Percentiles rank a stretch among this genome's conserved stretches.
Conservation (phyloP, 2,329 filamentous ascomycete species). For the Alternaria novae-zelandiae region DNA sequence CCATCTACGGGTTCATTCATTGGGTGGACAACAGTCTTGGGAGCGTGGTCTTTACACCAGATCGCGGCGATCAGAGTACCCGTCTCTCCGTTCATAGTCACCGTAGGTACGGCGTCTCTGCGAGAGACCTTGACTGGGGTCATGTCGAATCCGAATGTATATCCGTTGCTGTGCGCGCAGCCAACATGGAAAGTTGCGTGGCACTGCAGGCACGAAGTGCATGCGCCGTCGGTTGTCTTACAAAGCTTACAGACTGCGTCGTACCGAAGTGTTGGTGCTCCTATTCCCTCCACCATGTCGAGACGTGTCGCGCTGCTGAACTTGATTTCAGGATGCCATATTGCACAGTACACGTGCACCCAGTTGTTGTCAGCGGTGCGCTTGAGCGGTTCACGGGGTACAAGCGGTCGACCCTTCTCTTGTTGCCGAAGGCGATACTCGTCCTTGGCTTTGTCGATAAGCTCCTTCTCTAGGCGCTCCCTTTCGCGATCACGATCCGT, state of each 20-base stretch:
- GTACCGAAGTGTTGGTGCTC: conserved; percentile 75
- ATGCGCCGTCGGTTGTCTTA: conserved; percentile 77
- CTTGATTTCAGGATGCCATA: conserved; percentile 91
- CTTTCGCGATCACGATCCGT: conserved; percentile 89
- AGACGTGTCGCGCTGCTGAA: conserved; percentile 85
- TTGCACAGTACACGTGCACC: conserved; percentile 92
- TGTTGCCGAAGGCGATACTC: conserved; percentile 83
- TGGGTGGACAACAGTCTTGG: conserved; percentile 73
- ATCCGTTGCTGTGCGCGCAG: conserved; percentile 84
- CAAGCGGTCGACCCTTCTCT: conserved; percentile 79
- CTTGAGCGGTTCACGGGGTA: conserved; percentile 90
- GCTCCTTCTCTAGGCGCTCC: conserved; percentile 83
- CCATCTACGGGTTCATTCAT: conserved; percentile 79
- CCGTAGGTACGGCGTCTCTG: conserved; percentile 78
- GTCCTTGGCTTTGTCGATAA: conserved; percentile 78
- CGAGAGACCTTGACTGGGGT: conserved; percentile 87
- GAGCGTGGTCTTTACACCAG: conserved; percentile 88
- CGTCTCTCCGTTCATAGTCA: conserved; percentile 79
- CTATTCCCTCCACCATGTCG: conserved; percentile 86
- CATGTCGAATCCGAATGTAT: conserved; percentile 88
- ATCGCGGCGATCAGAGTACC: conserved; percentile 85
- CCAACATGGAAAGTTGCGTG: conserved; percentile 79
- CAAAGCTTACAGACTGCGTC: conserved; percentile 84
- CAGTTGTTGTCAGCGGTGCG: conserved; percentile 96
- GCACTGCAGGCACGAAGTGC: conserved; percentile 81